Base-by-base conservation (phyloP, 2,329 filamentous ascomycete genomes). In the Penicillium sp. region DNA sequence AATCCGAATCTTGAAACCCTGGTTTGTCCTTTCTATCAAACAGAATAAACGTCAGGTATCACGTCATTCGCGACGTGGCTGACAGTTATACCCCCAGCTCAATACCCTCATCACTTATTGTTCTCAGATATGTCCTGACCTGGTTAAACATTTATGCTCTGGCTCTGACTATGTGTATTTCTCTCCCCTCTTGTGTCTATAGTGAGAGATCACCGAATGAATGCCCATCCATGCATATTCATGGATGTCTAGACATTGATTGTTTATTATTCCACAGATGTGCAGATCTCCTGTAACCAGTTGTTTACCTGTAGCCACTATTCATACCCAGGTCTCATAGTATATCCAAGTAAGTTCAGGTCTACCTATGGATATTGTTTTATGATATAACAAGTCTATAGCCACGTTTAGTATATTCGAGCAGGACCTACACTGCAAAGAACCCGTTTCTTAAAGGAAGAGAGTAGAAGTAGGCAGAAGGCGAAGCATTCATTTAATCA, bases 401-500 rank as follows among this genome's bases (percentile, higher is more conserved):
- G 26, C 17, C 25, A 17, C 0, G 5, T 16, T 6, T 33, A 16
- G n/a, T 11, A 19, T 14, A 33, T 17, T 26, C 14, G 2, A 16
- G 28, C 7, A 31, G 14, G 14, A 22, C 22, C 8, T 45, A 45
- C 4, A n/a, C 11, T 33, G 19, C 4, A 31, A 10, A 10, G 17
- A 45, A 3, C 22, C 11, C 4, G 16, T 14, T 26, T 22, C 6
- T 11, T 14, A 36, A 26, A 28, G n/a, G 37, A 41, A 44, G 9
- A 33, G 5, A 45, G 22, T 26, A 49, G 22, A 26, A 41, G 37
- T 37, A 50, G n/a, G 38, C 25, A 40, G 31, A 26, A 25, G 41
- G 37, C 49, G 47, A 40, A 46, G 51, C 48, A 46, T 40, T 37
- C 40, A 56, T 42, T 37, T 22, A 36, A 47, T 50, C 25, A 44